phyloP scores from a whole-genome alignment of 768 basidiomycete genomes.

The Tulasnella sp. region DNA sequence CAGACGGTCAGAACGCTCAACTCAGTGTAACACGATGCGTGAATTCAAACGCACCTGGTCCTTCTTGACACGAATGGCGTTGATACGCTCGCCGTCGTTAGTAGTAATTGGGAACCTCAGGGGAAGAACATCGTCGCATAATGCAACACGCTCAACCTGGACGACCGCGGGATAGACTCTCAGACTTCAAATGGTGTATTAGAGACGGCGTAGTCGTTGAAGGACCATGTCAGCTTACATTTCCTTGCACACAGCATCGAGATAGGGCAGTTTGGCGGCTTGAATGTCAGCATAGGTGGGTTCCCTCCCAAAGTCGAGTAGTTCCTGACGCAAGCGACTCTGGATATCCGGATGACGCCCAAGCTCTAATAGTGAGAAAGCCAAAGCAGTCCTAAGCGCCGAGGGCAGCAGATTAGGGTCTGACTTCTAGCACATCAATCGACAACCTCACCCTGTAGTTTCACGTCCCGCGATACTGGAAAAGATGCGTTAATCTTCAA shows the following conservation, averaged over 20 bases:
- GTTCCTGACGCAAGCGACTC: slow-evolving; percentile 43
- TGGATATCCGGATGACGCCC: slow-evolving; percentile 43
- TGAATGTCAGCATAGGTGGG: slow-evolving; percentile 42
- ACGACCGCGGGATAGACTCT: slow-evolving; percentile 44
- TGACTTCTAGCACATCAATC: not conserved
- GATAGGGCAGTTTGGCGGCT: slow-evolving; percentile 39
- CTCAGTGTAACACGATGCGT: slow-evolving; percentile 9
- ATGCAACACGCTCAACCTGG: slow-evolving; percentile 45
- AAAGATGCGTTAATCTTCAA: not conserved
- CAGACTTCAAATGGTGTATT: slow-evolving; percentile 36
- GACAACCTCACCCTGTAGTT: slow-evolving; percentile 38
- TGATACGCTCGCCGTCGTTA: slow-evolving; percentile 36
- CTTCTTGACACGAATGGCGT: slow-evolving; percentile 38
- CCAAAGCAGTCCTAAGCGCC: slow-evolving; percentile 35
- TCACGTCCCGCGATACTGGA: slow-evolving; percentile 46
- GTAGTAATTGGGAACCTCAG: slow-evolving; percentile 40
- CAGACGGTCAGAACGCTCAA: not conserved
- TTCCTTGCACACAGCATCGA: slow-evolving; percentile 48
- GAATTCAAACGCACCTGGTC: slow-evolving; percentile 40
- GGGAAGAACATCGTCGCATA: slow-evolving; percentile 46
- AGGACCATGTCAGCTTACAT: slow-evolving; percentile 35
- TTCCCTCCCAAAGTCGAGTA: slow-evolving; percentile 36
- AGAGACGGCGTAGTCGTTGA: not conserved
- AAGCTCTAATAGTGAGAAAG: slow-evolving; percentile 43
- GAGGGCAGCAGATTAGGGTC: not conserved